Evolutionary conservation across 148 eudicot species (phyloP), one percentile per base, ranked within the genome.

Genomic region (Rhododendron vialii): DNA sequence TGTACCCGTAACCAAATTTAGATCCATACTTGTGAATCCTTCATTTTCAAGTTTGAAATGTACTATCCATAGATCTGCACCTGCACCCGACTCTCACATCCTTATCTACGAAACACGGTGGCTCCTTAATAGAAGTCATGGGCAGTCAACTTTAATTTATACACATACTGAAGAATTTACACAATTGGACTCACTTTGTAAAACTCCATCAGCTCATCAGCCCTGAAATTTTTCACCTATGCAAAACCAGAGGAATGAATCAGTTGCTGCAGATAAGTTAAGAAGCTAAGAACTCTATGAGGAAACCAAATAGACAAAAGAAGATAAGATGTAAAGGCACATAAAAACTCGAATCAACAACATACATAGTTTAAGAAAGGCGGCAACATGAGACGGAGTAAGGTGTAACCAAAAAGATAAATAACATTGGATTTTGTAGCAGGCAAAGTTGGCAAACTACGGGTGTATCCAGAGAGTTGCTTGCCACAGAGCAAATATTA

Each of bases 201-300:
- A 80, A 94, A 97, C 88, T 97, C 93, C 98, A 97, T 94, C 82
- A 97, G 92, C 86, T 95, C 96, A 89, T 95, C 98, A 81, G 95
- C 99, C 89, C 92, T 91, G 92, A 93, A 97, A 63, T 57, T 89
- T 89, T 91, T 93, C 33, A 87, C 92, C 99, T 96, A 87, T n/a
- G 57, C 86, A 63, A 57, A 20, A 85, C 82, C 67, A 61, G 45
- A 73, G 28, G 5, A 15, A 59, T 24, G 30, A 4, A 84, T 48
- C 47, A 88, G 51, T 45, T 77, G n/a, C 82, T 28, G 63, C 84
- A 83, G 26, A 17, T 50, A 8, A 50, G 55, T 28, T 50, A 84
- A 65, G 47, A 17, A 74, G 78, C 47, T 30, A 20, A 20, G 50
- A 84, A 84, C 86, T 28, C n/a, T 30, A 30, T 26, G 11, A 47